These are phyloP conservation scores for Aquilaria agallochum DNA, from an alignment of 441 rosid species.

Conservation along the genomic window DNA sequence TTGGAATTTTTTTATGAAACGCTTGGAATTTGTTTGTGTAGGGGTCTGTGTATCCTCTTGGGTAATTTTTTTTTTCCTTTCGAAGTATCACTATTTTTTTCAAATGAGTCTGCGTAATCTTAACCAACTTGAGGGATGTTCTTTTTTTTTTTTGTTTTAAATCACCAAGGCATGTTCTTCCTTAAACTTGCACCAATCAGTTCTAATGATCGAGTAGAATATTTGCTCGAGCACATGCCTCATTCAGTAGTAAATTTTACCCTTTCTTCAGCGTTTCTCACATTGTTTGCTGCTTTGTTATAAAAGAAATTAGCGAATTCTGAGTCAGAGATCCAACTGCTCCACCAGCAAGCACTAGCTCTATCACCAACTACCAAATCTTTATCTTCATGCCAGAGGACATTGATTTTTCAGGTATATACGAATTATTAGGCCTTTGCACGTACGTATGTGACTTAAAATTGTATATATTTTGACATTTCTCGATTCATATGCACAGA, in stretches of 20 bases:
- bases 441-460: not conserved
- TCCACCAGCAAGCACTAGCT: slow-evolving; percentile 49
- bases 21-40: slow-evolving; percentile 26
- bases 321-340: slow-evolving; percentile 50
- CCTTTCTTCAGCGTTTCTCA: too few relatives aligned
- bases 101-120: too few relatives aligned
- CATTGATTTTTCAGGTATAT: slow-evolving; percentile 36
- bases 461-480: not conserved
- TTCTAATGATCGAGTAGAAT: too few relatives aligned
- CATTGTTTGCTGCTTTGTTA: slow-evolving; percentile 1
- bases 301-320: slow-evolving; percentile 42
- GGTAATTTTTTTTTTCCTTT: too few relatives aligned
- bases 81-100: too few relatives aligned
- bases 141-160: too few relatives aligned
- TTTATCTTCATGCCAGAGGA: slow-evolving; percentile 33
- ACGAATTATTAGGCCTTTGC: slow-evolving; percentile 1
- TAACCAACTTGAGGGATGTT: too few relatives aligned
- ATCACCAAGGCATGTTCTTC: too few relatives aligned
- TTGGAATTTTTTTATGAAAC: too few relatives aligned
- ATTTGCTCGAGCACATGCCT: too few relatives aligned
- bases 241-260: too few relatives aligned
- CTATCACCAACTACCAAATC: slow-evolving; percentile 46
- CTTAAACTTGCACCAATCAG: too few relatives aligned
- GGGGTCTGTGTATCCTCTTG: slow-evolving; percentile 37
- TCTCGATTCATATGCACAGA: slow-evolving; percentile 44